Evolutionary conservation across 495 filamentous ascomycete species (phyloP).

Genomic region (Penicillium atrosanguineum): DNA sequence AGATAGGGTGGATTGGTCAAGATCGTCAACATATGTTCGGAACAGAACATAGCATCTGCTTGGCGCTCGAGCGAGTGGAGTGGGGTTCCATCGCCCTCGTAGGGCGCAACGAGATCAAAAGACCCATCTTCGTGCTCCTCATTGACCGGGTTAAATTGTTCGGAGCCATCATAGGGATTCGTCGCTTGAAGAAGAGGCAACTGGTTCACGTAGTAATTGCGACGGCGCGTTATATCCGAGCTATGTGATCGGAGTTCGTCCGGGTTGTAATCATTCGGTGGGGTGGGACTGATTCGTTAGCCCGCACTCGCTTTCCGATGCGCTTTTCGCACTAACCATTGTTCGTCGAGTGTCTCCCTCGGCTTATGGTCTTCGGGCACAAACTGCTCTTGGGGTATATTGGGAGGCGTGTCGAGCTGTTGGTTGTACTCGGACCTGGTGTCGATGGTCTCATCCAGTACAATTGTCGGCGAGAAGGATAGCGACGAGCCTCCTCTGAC

Average conservation of each 20-base stretch:
- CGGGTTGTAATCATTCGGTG: not conserved
- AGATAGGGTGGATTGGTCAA: constrained; percentile 67
- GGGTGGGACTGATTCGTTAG: constrained; percentile 3
- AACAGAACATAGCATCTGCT: constrained; percentile 62
- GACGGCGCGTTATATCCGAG: constrained; percentile 25
- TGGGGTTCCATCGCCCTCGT: constrained; percentile 18
- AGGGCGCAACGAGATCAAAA: constrained; percentile 34
- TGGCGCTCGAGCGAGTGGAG: constrained; percentile 52
- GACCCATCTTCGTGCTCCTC: constrained; percentile 21
- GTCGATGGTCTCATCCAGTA: constrained; percentile 6
- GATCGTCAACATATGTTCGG: constrained; percentile 56
- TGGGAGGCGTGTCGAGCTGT: no score
- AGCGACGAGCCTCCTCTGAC: constrained; percentile 8
- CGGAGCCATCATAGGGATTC: constrained; percentile 30
- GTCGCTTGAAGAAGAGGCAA: constrained; percentile 30
- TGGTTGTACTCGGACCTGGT: not conserved
- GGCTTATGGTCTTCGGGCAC: no score
- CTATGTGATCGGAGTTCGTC: constrained; percentile 12
- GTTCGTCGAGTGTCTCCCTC: not conserved
- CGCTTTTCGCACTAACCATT: constrained; percentile 3
- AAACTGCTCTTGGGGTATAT: no score
- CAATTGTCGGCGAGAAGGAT: constrained; percentile 12
- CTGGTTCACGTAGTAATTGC: constrained; percentile 25
- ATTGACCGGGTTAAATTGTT: constrained; percentile 27
- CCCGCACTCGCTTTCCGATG: not conserved